Evolutionary conservation across 192 early-diverging fungal species (phyloP).

Genomic region (Obelidium mucronatum): DNA sequence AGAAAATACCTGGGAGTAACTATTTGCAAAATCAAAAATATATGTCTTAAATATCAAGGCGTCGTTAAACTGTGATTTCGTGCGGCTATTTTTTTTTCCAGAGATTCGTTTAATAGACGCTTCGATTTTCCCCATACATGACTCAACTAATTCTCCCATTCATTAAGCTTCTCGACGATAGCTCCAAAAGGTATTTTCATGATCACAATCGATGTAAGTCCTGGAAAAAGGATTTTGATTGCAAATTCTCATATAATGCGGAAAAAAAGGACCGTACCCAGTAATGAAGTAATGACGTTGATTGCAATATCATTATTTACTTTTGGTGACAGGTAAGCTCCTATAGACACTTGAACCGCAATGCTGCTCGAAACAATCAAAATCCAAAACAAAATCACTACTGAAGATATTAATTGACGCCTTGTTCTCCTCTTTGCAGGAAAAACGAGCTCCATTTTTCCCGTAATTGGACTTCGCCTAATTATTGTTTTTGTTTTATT

Average conservation of each 20-base stretch:
- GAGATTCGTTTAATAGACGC: not conserved
- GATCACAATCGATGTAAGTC: conserved; percentile 33
- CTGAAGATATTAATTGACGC: conserved; percentile 45
- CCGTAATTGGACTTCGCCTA: conserved; percentile 52
- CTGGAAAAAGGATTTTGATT: conserved; percentile 4
- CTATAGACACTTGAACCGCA: conserved; percentile 45
- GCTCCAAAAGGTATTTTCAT: conserved; percentile 34
- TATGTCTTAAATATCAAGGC: conserved; percentile 63
- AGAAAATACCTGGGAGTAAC: conserved; percentile 55
- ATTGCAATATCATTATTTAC: conserved; percentile 33
- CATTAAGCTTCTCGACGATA: conserved; percentile 51
- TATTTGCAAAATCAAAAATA: conserved; percentile 68
- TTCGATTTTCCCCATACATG: too few relatives aligned
- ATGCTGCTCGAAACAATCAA: conserved; percentile 46
- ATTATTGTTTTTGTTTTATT: not conserved
- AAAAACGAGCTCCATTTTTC: conserved; percentile 58
- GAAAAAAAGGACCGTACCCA: conserved; percentile 44
- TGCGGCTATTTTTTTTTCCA: not conserved
- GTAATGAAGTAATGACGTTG: conserved; percentile 46
- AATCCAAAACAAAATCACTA: conserved; percentile 52
- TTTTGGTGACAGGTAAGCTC: conserved; percentile 31
- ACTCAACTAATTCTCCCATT: conserved; percentile 63
- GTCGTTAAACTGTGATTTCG: conserved; percentile 45
- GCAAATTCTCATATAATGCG: conserved; percentile 10
- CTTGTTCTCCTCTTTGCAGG: conserved; percentile 45